Evolutionary conservation across 805 yeast genomes (phyloP), one percentile per base, ranked within the genome.

Genomic region (Suhomyces emberorum): DNA sequence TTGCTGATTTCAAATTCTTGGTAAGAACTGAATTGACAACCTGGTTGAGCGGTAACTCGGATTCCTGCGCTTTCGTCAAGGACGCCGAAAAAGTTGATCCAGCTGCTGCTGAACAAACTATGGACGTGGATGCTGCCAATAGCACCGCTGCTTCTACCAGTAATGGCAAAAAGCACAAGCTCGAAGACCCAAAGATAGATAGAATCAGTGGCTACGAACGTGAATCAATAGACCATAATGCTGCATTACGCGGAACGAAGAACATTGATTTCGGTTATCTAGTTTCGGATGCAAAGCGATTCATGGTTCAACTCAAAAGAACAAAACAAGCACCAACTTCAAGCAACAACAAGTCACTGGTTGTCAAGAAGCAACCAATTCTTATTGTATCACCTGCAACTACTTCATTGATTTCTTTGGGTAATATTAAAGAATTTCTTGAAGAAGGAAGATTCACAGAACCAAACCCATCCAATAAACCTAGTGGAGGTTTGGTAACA

Each of bases 11-110:
- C 54, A 79, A 86, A 39, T 89, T 91, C 54, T 61, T 86, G 55
- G 95, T 88, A 50, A 80, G 95, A 61, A 81, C 88, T 7, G 96
- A 91, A 54, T 71, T 91, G 42, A 71, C 83, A 37, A 75, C 86
- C 20, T 89, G 93, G 88, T 70, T 91, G 34, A 74, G 73, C 41
- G 96, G 96, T 3, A 70, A 77, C 15, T 67, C 79, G 3, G 77
- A 72, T 25, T 68, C 72, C 16, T 79, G 86, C 44, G 74, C 77
- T 36, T 81, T 73, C 53, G 61, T 81, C 22, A 59, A 57, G 29
- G 60, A 61, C 23, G 43, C 42, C 3, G 39, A 27, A 12, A 35
- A 32, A 9, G 29, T 17, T 7, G 27, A 36, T 7, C 23, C 45
- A 28, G 34, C 30, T 10, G 8, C 28, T 8, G 27, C 34, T 10